These are phyloP conservation scores for Cryptococcus deneoformans DNA, from an alignment of 1,284 basidiomycete species.

Conservation along the genomic window DNA sequence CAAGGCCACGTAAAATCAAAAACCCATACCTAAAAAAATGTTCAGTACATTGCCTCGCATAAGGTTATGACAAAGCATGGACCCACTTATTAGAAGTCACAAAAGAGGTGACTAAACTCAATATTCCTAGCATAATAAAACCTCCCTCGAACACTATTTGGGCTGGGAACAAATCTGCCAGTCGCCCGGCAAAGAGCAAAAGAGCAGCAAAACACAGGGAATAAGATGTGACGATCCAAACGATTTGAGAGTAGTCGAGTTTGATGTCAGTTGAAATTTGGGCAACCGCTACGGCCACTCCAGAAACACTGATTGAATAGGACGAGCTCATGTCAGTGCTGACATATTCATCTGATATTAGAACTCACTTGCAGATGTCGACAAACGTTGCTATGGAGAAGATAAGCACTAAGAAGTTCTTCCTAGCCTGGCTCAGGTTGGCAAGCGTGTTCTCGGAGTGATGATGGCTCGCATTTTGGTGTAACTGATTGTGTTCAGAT, in stretches of 20 bases:
- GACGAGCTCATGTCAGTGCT: not conserved
- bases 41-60: not conserved
- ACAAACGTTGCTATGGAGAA: slow-evolving; percentile 27
- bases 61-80: not conserved
- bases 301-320: slow-evolving; percentile 16
- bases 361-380: slow-evolving; percentile 27
- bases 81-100: slow-evolving; percentile 40
- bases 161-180: slow-evolving; percentile 41
- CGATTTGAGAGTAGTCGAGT: slow-evolving; percentile 28
- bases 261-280: slow-evolving; percentile 29
- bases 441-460: slow-evolving; percentile 10
- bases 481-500: too few species aligned
- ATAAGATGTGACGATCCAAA: slow-evolving; percentile 34
- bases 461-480: too few species aligned
- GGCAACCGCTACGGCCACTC: slow-evolving; percentile 32
- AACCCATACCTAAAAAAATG: slow-evolving; percentile 32
- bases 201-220: slow-evolving; percentile 36
- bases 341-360: not conserved
- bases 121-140: slow-evolving; percentile 32
- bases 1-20: slow-evolving; percentile 42
- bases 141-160: slow-evolving; percentile 39
- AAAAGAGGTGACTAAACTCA: slow-evolving; percentile 38
- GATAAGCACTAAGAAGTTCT: slow-evolving; percentile 15
- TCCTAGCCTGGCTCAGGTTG: slow-evolving; percentile 8
- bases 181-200: slow-evolving; percentile 42